A percentile compares a stretch with the other conserved stretches of the same genome.
Evolutionary conservation across 164 flowering plant species (phyloP).

Genomic region (Tetrastigma voinierianum): DNA sequence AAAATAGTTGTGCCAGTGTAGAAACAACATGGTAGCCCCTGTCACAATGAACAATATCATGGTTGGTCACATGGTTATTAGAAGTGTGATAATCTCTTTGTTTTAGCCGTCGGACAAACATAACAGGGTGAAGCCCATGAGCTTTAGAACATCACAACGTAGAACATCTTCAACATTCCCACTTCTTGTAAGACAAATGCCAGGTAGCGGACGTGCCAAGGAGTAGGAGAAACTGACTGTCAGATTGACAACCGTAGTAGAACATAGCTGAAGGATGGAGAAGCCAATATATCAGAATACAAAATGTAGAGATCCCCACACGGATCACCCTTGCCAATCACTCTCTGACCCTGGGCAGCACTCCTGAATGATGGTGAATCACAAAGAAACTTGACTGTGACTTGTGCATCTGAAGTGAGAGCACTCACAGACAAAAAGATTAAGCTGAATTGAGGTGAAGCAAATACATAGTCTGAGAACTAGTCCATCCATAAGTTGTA

Average conservation of each 20-base stretch:
- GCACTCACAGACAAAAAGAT: not conserved
- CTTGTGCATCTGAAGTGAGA: not conserved
- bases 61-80: conserved; percentile 1
- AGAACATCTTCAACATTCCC: not conserved
- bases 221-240: too few relatives aligned
- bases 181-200: not conserved
- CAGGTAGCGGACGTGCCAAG: not conserved
- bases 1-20: not conserved
- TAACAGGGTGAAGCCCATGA: not conserved
- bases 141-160: not conserved
- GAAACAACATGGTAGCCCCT: not conserved
- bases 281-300: not conserved
- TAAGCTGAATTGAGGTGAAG: not conserved
- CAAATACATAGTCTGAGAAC: not conserved
- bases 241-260: not conserved
- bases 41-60: conserved; percentile 1
- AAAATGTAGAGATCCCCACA: not conserved
- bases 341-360: conserved; percentile 2
- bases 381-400: not conserved
- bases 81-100: not conserved
- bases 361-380: not conserved
- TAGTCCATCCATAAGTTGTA: too few relatives aligned
- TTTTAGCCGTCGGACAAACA: not conserved
- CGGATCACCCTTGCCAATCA: conserved; percentile 5
- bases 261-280: too few relatives aligned